A percentile compares a stretch with the other conserved stretches of the same genome.
Evolutionary conservation across 257 asterid genomes (phyloP).

Genomic region (Cinchona pubescens): DNA sequence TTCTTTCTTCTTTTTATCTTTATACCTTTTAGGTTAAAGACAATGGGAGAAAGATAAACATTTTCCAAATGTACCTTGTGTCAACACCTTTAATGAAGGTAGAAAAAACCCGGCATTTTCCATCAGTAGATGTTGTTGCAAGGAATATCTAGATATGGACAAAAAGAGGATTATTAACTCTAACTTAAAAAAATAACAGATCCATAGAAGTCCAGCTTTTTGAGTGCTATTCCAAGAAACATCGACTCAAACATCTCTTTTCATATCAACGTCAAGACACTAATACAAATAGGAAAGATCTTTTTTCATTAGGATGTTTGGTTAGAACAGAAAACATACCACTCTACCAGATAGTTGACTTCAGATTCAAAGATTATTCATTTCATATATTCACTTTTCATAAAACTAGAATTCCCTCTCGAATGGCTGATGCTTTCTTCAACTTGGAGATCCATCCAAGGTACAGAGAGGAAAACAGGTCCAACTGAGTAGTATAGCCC

Average conservation of each 20-base stretch:
- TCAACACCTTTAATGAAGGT: conserved; percentile 98
- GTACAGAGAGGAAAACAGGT: not conserved
- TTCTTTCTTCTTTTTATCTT: too few relatives aligned
- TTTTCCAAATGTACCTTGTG: conserved; percentile 53
- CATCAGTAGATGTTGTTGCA: conserved; percentile 98
- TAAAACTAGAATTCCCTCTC: not conserved
- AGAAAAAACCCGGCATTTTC: conserved; percentile 92
- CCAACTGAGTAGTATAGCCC: not conserved
- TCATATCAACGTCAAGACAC: not conserved
- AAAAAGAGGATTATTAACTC: not conserved
- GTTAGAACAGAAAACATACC: conserved; percentile 3
- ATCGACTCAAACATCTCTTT: not conserved
- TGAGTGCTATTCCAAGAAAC: not conserved
- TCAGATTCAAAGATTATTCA: not conserved
- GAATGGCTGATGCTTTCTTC: not conserved
- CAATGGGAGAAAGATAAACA: conserved; percentile 19
- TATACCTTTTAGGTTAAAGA: not conserved
- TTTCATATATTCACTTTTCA: not conserved
- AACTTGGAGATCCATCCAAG: not conserved
- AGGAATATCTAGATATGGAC: conserved; percentile 54
- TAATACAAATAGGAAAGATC: not conserved
- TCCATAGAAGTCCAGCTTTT: not conserved
- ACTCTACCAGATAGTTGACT: not conserved
- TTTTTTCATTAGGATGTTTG: not conserved
- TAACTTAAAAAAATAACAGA: not conserved